Evolutionary conservation across 176 grass and related monocot species (phyloP).

Genomic region (Tillandsia leiboldiana): DNA sequence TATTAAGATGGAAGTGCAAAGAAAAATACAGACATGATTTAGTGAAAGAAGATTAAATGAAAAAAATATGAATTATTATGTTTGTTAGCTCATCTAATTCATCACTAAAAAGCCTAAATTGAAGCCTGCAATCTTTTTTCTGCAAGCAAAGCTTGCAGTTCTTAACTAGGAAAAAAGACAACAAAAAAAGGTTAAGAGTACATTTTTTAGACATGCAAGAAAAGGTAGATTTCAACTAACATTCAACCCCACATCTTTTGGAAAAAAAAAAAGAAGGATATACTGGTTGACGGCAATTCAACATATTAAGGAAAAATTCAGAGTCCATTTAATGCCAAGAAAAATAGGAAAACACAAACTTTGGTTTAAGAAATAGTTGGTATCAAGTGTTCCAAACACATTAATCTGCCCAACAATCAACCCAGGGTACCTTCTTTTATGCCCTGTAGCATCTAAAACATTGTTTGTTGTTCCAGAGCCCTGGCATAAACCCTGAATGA

Average conservation of each 20-base stretch:
- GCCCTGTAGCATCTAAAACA: slow-evolving; percentile 81
- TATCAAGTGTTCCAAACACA: slow-evolving; percentile 34
- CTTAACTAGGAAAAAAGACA: background rate
- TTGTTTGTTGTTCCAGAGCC: slow-evolving; percentile 44
- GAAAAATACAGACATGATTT: background rate
- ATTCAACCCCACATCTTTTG: no score
- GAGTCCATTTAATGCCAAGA: background rate
- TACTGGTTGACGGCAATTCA: background rate
- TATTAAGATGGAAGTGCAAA: slow-evolving; percentile 10
- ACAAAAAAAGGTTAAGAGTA: background rate
- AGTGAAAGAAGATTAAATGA: background rate
- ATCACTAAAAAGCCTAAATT: slow-evolving; percentile 3
- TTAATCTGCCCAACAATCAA: slow-evolving; percentile 72
- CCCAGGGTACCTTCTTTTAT: slow-evolving; percentile 95
- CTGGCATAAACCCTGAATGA: slow-evolving; percentile 82
- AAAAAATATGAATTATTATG: background rate
- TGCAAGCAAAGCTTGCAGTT: background rate
- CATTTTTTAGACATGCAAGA: background rate
- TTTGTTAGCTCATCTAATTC: background rate
- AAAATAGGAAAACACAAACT: background rate
- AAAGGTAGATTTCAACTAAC: background rate
- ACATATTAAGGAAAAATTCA: background rate
- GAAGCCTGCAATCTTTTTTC: background rate
- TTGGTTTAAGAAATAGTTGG: slow-evolving; percentile 13
- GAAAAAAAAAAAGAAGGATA: background rate